Evolutionary conservation across 179 eudicot genomes (phyloP), one percentile per base, ranked within the genome.

Genomic region (Sideroxylon spinosum): DNA sequence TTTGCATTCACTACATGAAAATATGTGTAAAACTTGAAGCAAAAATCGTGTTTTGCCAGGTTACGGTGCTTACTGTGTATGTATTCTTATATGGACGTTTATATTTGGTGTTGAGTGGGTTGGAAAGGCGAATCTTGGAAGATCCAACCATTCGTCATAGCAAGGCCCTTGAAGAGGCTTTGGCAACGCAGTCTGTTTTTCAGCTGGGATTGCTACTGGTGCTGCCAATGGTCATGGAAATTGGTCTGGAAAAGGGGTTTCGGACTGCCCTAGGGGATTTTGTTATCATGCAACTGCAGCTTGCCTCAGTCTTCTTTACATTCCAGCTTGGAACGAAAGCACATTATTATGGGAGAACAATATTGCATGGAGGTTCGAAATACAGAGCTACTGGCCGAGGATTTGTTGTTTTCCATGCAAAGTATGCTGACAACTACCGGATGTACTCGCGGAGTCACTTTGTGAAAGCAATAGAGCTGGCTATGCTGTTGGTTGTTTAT

Each of bases 41-140:
- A 12, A 61, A 60, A 37, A 26, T 80, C 57, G 1, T 74, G 11
- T 69, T 25, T 80, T 78, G 78, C 66, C 92, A 95, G 98, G 86
- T 90, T 55, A 93, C 97, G 66, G 97, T 91, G 78, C 90, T 95
- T 64, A 91, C 85, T 28, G 97, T 87, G 26, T 95, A 95, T 78
- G 82, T 88, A 12, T 95, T 95, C 83, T 81, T 95, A 72, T 95
- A 95, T 65, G 97, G 97, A 29, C 89, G 93, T n/a, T 46, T 89
- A 62, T 95, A 93, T 73, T 81, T 93, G 91, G 95, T 86, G 52
- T 82, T 95, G 84, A 95, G 98, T 85, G 97, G 98, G 52, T 50
- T 91, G 74, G 98, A 95, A 86, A 88, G 81, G 85, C 84, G 85
- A 64, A 89, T 95, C 50, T 81, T 91, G 67, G 87, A 87, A 29